Conservation (phyloP, 2,329 filamentous ascomycete genomes). For the Colletotrichum tropicicola region DNA sequence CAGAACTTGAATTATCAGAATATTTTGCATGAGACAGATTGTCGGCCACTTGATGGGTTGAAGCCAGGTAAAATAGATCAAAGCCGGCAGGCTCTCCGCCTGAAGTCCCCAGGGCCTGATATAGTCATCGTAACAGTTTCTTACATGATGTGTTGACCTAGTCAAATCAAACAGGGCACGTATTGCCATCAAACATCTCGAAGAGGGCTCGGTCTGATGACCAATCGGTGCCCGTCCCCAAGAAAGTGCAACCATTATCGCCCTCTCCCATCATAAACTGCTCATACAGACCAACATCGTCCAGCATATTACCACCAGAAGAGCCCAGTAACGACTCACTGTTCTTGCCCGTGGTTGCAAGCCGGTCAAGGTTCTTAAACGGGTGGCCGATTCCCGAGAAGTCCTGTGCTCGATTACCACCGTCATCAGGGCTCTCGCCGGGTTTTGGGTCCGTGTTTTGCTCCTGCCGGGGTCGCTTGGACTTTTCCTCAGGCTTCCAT, state of each 20-base stretch:
- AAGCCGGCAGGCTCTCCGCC: too few relatives aligned
- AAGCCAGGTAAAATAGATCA: too few relatives aligned
- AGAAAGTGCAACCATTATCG: neutral
- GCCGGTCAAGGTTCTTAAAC: neutral
- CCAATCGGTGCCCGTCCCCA: neutral
- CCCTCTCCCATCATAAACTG: neutral
- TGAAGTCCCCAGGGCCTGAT: too few relatives aligned
- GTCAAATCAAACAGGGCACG: too few relatives aligned
- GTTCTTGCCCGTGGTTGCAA: neutral
- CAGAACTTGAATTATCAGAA: too few relatives aligned
- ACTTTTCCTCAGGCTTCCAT: neutral
- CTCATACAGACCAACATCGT: neutral
- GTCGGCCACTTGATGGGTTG: too few relatives aligned
- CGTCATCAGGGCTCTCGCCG: neutral
- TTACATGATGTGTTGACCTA: too few relatives aligned
- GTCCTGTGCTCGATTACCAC: neutral
- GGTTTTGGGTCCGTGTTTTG: neutral
- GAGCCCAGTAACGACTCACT: neutral
- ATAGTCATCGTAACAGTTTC: too few relatives aligned
- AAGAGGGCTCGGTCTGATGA: neutral
- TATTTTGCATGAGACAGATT: too few relatives aligned
- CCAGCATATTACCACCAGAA: neutral
- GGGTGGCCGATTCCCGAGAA: neutral
- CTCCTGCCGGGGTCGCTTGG: neutral
- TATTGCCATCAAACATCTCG: neutral